Conservation (phyloP, 1,284 basidiomycete genomes). For the Rhizoctonia solani region DNA sequence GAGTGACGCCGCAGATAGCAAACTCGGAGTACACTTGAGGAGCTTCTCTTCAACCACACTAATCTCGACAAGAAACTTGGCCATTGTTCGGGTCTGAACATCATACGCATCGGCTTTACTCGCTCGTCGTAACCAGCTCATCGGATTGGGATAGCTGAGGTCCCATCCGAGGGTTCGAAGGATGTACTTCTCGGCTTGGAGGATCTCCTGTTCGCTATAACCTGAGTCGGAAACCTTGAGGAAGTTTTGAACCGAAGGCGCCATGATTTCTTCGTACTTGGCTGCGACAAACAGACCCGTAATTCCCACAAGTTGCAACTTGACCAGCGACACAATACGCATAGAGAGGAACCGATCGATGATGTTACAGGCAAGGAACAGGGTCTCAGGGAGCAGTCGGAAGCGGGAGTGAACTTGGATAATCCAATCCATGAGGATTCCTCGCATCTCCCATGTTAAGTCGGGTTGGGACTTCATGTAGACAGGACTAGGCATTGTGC, state of each 20-base stretch:
- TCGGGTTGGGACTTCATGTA: constrained; percentile 93
- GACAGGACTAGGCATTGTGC: constrained; percentile 79
- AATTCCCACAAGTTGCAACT: constrained; percentile 95
- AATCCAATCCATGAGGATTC: constrained; percentile 95
- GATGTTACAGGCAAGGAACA: constrained; percentile 93
- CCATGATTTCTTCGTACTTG: constrained; percentile 96
- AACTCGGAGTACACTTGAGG: constrained; percentile 78
- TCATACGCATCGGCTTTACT: constrained; percentile 98
- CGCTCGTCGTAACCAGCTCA: constrained; percentile 88
- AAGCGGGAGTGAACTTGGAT: constrained; percentile 96
- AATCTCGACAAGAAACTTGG: constrained; percentile 93
- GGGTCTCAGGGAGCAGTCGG: constrained; percentile 91
- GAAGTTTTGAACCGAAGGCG: constrained; percentile 88
- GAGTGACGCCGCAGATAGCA: constrained; percentile 86
- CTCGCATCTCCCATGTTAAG: constrained; percentile 92
- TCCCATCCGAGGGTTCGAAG: constrained; percentile 92
- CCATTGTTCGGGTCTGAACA: constrained; percentile 80
- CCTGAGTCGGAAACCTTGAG: constrained; percentile 86
- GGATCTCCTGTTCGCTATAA: constrained; percentile 85
- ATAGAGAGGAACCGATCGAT: constrained; percentile 95
- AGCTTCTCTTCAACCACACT: constrained; percentile 87
- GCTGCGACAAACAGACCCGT: constrained; percentile 92
- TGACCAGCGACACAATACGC: constrained; percentile 87
- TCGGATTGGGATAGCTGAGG: constrained; percentile 89
- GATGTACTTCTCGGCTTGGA: constrained; percentile 93